Percentiles rank a stretch among this genome's conserved stretches.
Conservation (phyloP, 257 asterid genomes). For the Capsicum rhomboideum region DNA sequence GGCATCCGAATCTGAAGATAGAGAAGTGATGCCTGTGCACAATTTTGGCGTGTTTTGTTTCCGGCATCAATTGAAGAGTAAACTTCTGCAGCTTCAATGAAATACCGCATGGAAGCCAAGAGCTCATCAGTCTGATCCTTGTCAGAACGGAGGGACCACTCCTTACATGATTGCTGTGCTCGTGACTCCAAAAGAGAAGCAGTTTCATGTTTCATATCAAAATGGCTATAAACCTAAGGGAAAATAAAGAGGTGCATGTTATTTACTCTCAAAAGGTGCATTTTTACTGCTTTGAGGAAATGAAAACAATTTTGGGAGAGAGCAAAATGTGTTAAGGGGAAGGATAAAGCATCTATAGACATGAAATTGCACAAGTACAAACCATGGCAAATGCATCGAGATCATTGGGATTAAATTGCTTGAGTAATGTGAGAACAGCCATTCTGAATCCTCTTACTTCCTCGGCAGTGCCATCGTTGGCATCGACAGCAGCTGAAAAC, state of each 20-base stretch:
- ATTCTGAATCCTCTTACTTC: slow-evolving; percentile 90
- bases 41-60: slow-evolving; percentile 67
- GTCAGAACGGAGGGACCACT: slow-evolving; percentile 71
- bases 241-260: slow-evolving; percentile 7
- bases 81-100: slow-evolving; percentile 87
- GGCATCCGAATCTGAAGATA: slow-evolving; percentile 98
- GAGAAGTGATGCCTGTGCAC: slow-evolving; percentile 93
- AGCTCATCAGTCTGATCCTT: slow-evolving; percentile 83
- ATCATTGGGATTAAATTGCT: slow-evolving; percentile 85
- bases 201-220: slow-evolving; percentile 93
- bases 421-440: slow-evolving; percentile 94
- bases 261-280: background rate
- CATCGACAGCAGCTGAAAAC: slow-evolving; percentile 85
- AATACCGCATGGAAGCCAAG: slow-evolving; percentile 78
- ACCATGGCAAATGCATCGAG: slow-evolving; percentile 92
- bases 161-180: slow-evolving; percentile 56
- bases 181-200: slow-evolving; percentile 82
- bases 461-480: slow-evolving; percentile 70
- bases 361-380: slow-evolving; percentile 11
- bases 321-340: background rate
- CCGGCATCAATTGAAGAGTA: slow-evolving; percentile 97
- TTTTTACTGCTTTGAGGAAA: background rate
- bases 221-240: slow-evolving; percentile 80
- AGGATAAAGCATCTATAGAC: background rate
- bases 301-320: background rate